phyloP scores from a whole-genome alignment of 805 yeast genomes.

The Ascoidea rubescens region DNA sequence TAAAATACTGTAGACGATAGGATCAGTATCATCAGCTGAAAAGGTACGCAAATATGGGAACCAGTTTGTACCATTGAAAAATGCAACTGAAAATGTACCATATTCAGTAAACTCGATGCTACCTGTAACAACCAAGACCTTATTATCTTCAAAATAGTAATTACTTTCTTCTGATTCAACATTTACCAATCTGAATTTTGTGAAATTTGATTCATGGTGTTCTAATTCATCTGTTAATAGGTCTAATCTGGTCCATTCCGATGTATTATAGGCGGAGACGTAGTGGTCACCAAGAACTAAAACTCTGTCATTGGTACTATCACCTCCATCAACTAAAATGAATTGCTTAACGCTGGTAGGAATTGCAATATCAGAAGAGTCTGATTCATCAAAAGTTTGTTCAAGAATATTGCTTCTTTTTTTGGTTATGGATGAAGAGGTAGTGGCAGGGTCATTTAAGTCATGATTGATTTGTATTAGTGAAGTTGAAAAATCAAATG shows the following conservation, averaged over 20 bases:
- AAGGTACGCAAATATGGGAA: constrained; percentile 43
- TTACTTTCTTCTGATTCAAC: constrained; percentile 17
- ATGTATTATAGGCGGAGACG: constrained; percentile 18
- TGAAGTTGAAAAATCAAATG: constrained; percentile 34
- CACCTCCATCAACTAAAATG: constrained; percentile 28
- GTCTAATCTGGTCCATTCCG: constrained; percentile 7
- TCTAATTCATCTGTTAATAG: constrained; percentile 4
- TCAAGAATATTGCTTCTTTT: constrained; percentile 3
- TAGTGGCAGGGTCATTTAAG: constrained; percentile 10
- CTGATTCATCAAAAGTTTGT: constrained; percentile 10
- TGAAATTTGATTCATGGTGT: constrained; percentile 4
- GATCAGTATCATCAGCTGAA: constrained; percentile 13
- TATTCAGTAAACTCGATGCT: constrained; percentile 28
- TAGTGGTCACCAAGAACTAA: constrained; percentile 26
- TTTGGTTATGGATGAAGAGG: background rate
- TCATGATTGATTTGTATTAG: constrained; percentile 10
- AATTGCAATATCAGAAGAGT: constrained; percentile 17
- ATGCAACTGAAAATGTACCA: constrained; percentile 48
- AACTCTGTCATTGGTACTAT: constrained; percentile 3
- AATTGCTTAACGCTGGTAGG: constrained; percentile 26
- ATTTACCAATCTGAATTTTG: constrained; percentile 14
- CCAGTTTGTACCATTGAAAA: constrained; percentile 57
- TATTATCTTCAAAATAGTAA: constrained; percentile 26
- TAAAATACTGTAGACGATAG: constrained; percentile 18
- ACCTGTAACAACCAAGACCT: constrained; percentile 47